Evolutionary conservation across 805 yeast genomes (phyloP).

Genomic region (Wickerhamiella alocasiicola): DNA sequence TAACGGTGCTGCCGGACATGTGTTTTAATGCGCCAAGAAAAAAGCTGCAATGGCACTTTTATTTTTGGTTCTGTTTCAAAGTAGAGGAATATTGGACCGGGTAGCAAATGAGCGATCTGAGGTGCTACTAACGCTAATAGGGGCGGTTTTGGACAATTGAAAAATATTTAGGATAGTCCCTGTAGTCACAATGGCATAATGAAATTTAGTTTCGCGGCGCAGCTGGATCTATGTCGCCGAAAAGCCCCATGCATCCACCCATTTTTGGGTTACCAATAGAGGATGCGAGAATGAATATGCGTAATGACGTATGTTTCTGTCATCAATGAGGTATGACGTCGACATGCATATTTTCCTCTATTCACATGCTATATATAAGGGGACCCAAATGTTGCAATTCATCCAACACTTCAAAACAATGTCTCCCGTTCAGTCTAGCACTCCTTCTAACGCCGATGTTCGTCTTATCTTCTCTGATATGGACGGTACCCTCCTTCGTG

Average conservation of each 20-base stretch:
- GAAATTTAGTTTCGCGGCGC: background rate
- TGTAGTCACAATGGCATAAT: background rate
- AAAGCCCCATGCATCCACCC: background rate
- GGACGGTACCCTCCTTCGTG: conserved; percentile 9
- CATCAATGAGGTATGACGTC: background rate
- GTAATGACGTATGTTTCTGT: background rate
- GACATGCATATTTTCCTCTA: background rate
- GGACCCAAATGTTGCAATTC: background rate
- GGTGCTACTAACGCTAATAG: too few relatives aligned
- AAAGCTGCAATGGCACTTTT: too few relatives aligned
- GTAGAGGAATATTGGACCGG: too few relatives aligned
- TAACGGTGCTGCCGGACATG: too few relatives aligned
- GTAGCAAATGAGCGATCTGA: too few relatives aligned
- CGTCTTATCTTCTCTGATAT: conserved; percentile 9
- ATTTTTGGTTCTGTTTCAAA: too few relatives aligned
- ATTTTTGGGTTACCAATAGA: background rate
- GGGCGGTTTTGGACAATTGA: too few relatives aligned
- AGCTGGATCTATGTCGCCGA: background rate
- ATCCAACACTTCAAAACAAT: background rate
- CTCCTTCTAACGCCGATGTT: conserved; percentile 5
- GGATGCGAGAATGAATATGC: background rate
- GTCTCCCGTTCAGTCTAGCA: background rate
- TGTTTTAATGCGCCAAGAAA: too few relatives aligned
- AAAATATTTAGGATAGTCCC: background rate
- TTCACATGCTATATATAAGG: background rate